Base-by-base conservation (phyloP, 352 stramenopile genomes). In the Discostella stelligera region DNA sequence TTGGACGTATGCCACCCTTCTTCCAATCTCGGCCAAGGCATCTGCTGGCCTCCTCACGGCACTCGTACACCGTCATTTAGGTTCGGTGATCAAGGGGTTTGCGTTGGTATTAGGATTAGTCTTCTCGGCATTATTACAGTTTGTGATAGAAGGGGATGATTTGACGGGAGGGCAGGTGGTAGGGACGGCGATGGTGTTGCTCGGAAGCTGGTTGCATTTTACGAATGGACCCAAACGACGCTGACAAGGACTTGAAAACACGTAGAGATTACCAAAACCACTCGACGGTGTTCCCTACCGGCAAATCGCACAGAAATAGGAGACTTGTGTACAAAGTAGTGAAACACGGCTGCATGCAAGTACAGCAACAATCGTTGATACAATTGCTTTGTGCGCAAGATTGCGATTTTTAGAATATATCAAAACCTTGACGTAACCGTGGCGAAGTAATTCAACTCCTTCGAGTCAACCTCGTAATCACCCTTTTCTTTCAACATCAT, bases 81-180 rank as follows among this genome's bases (percentile, higher is more conserved):
- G 86, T 32, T 84, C 74, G 4, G 83, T 91, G 0, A 67, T 73
- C 0, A 91, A 91, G 59, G 86, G 86, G 0, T 91, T 91, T 82
- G 80, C 83, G 25, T 67, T 91, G 3, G 82, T 89, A 13, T 82
- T 90, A 48, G 86, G 86, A 68, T 75, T 91, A 14, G 41, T 90
- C 11, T 75, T 91, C 23, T 83, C 78, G 2, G 77, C 77, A 49
- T 54, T 84, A 20, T 67, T 88, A 20, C 82, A 88, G 58, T 75
- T 75, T 52, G 56, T 54, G 16, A 54, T 83, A 44, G 71, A 83
- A 32, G 68, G 76, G 18, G 59, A 67, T 60, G 65, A 77, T 52
- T 75, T 88, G 61, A 74, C 71, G 18, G 10, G 25, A 27, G 55
- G 67, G 53, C 81, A 88, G 65, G 60, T 88, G 18, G 11, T 79